Conservation (phyloP, 2,329 filamentous ascomycete genomes). For the Taxawa tesnikishii region DNA sequence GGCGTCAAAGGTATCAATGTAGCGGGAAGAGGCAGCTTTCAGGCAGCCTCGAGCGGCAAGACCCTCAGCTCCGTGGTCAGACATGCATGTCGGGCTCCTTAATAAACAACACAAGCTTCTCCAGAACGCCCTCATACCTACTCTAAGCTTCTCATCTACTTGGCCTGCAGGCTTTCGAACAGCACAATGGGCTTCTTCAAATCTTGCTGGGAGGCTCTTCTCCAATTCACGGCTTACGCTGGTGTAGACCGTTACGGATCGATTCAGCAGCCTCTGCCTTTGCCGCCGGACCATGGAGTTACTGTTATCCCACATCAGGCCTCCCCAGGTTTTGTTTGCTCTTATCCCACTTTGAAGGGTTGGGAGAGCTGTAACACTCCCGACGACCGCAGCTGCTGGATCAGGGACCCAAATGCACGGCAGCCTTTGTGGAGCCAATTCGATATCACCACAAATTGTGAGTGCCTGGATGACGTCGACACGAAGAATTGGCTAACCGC, state of each 20-base stretch:
- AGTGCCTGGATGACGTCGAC: too few relatives aligned
- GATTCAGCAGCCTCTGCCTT: background rate
- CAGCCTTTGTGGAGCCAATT: slow-evolving; percentile 6
- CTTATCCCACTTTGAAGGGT: slow-evolving; percentile 10
- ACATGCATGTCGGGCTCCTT: too few relatives aligned
- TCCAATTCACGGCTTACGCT: background rate
- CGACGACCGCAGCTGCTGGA: slow-evolving; percentile 15
- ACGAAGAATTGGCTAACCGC: background rate
- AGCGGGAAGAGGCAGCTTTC: too few relatives aligned
- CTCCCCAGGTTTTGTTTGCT: slow-evolving; percentile 10
- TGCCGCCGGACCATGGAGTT: slow-evolving; percentile 1
- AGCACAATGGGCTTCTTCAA: background rate
- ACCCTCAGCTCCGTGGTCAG: too few relatives aligned
- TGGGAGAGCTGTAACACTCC: slow-evolving; percentile 13
- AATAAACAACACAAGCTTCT: too few relatives aligned
- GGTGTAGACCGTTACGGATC: background rate
- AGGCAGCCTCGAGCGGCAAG: too few relatives aligned
- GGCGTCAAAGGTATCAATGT: too few relatives aligned
- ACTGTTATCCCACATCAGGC: slow-evolving; percentile 1
- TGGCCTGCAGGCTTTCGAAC: too few relatives aligned
- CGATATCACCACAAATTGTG: slow-evolving; percentile 14
- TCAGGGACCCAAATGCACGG: slow-evolving; percentile 9
- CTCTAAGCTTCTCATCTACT: too few relatives aligned
- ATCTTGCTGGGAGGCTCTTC: slow-evolving; percentile 1
- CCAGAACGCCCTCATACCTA: too few relatives aligned